Percentiles rank a stretch among this genome's conserved stretches.
Evolutionary conservation across 176 grass and related monocot genomes (phyloP).

Genomic region (Olyra latifolia): DNA sequence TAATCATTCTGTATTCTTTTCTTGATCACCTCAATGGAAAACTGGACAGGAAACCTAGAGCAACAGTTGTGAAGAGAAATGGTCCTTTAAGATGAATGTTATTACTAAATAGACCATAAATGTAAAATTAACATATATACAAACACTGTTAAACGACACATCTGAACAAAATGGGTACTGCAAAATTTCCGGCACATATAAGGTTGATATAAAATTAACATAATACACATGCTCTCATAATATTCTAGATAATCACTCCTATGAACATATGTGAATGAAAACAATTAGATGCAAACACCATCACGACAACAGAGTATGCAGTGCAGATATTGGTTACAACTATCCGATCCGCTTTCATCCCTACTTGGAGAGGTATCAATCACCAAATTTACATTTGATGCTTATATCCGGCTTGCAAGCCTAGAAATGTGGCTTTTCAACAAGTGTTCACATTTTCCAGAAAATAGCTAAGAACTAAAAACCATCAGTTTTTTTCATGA

Average conservation of each 20-base stretch:
- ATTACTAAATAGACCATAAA: neutral
- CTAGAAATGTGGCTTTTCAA: neutral
- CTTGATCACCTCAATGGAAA: conserved; percentile 87
- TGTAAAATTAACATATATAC: neutral
- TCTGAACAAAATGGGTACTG: neutral
- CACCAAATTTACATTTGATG: neutral
- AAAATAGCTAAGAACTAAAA: neutral
- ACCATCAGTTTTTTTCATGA: neutral
- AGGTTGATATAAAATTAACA: neutral
- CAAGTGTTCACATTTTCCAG: neutral
- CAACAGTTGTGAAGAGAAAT: conserved; percentile 9
- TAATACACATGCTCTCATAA: neutral
- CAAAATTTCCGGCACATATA: neutral
- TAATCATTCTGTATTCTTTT: conserved; percentile 77
- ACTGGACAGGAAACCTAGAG: conserved; percentile 76
- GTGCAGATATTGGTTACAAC: neutral
- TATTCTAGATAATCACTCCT: neutral
- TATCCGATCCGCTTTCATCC: too few species aligned
- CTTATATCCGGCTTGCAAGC: neutral
- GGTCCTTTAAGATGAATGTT: conserved; percentile 6
- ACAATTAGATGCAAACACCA: neutral
- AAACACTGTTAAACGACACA: neutral
- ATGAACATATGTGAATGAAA: neutral
- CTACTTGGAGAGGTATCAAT: neutral
- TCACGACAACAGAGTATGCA: neutral